A percentile compares a stretch with the other conserved stretches of the same genome.
Conservation (phyloP, 257 asterid species). For the Nicotiana attenuata region DNA sequence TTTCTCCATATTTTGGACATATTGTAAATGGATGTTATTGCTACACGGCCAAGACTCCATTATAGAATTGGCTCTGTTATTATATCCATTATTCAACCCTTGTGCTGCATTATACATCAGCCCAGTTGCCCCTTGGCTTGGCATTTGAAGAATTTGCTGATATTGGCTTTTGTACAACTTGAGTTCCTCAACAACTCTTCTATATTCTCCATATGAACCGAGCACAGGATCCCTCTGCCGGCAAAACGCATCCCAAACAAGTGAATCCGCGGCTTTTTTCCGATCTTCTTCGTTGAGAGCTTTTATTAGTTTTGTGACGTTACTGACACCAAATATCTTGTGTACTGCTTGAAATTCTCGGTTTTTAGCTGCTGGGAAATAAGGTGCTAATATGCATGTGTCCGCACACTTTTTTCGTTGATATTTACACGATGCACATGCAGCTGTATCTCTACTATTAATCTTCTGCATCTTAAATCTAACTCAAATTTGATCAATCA, state of each 20-base stretch:
- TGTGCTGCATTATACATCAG: conserved; percentile 24
- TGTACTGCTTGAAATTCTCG: conserved; percentile 74
- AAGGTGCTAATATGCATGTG: conserved; percentile 58
- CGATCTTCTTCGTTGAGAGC: conserved; percentile 46
- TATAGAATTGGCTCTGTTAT: conserved; percentile 16
- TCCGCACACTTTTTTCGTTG: conserved; percentile 76
- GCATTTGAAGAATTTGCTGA: conserved; percentile 10
- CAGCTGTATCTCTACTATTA: conserved; percentile 16
- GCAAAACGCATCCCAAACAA: conserved; percentile 73
- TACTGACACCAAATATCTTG: conserved; percentile 74
- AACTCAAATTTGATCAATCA: too few species aligned
- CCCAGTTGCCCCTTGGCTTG: conserved; percentile 17
- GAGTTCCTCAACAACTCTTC: conserved; percentile 49
- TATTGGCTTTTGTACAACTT: conserved; percentile 43
- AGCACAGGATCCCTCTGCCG: conserved; percentile 50
- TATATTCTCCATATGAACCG: conserved; percentile 60
- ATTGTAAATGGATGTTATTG: conserved; percentile 15
- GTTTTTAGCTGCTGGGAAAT: conserved; percentile 42
- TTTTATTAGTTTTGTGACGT: conserved; percentile 43
- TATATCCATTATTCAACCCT: conserved; percentile 36
- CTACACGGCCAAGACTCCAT: conserved; percentile 25
- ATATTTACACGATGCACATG: conserved; percentile 95
- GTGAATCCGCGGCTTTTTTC: conserved; percentile 47
- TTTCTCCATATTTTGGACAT: conserved; percentile 29
- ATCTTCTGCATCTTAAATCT: too few species aligned